These are phyloP conservation scores for Chaetomium olivaceum DNA, from an alignment of 2,329 filamentous ascomycete genomes.

Conservation along the genomic window DNA sequence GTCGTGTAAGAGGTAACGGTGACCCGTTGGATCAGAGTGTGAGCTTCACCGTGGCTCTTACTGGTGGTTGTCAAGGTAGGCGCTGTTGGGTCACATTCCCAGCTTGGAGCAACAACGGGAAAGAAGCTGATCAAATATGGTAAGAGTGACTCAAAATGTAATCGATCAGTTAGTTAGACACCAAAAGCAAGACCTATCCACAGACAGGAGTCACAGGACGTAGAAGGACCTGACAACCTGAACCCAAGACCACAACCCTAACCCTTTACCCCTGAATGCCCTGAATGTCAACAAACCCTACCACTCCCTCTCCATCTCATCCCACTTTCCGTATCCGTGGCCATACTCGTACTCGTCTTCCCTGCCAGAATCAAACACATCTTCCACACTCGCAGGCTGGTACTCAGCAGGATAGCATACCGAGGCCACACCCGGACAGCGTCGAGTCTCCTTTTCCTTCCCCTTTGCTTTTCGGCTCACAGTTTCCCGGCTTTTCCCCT, in stretches of 20 bases:
- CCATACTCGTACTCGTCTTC: neutral
- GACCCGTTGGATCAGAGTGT: too few species aligned
- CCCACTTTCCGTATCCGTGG: neutral
- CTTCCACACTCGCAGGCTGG: conserved; percentile 17
- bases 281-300: conserved; percentile 7
- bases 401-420: neutral
- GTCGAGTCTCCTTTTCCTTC: neutral
- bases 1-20: too few species aligned
- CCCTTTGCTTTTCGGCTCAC: neutral
- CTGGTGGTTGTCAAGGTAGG: neutral
- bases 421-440: neutral
- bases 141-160: neutral
- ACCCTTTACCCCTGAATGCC: conserved; percentile 8
- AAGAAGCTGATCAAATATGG: neutral
- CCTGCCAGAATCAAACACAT: neutral
- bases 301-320: conserved; percentile 9
- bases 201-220: neutral
- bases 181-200: neutral
- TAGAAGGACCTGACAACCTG: too few species aligned
- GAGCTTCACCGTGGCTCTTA: too few species aligned
- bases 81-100: neutral
- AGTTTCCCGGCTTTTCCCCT: neutral
- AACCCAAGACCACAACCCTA: conserved; percentile 7
- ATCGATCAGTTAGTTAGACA: neutral
- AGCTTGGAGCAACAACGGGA: neutral